Evolutionary conservation across 768 basidiomycete species (phyloP), one percentile per base, ranked within the genome.

Genomic region (Psilocybe cubensis): DNA sequence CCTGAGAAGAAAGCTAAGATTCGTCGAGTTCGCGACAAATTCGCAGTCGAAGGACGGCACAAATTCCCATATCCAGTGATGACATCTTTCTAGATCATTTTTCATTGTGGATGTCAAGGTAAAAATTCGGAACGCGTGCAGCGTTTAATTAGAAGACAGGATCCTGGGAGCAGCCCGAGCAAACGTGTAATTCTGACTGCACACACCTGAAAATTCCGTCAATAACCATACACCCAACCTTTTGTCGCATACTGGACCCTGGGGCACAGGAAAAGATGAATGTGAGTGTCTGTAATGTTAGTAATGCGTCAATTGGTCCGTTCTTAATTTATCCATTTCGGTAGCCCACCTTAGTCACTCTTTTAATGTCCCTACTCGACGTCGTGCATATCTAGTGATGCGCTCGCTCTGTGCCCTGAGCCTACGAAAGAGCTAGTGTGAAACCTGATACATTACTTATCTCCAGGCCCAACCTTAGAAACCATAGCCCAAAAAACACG

Each of bases 61-160:
- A 1, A 20, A 10, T 56, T 56, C 45, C 56, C 29, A 35, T 51
- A 43, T 57, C 27, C 23, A 45, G 56, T 11, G 20, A 51, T 20
- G 49, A 42, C 21, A n/a, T 33, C 14, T 49, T 57, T 57, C 56
- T 57, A 33, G 31, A 33, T 33, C 31, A 10, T 51, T 10, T 17
- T 48, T 31, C 56, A 57, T 57, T 57, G 18, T 27, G 49, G 1
- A 50, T 50, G 56, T 57, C 56, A 56, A 20, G n/a, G 44, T n/a
- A 4, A 38, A 33, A 33, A 9, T 8, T 33, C 31, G 35, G 10
- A 38, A 38, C 8, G 35, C 5, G 35, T 11, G 35, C 5, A n/a
- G 4, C 12, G 14, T 38, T 12, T 38, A 38, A 38, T 38, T 17
- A 38, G 14, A 11, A 38, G 14, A 38, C 12, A 38, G 35, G 12